Base-by-base conservation (phyloP, 2,329 filamentous ascomycete species). In the Alternaria ethzedia region DNA sequence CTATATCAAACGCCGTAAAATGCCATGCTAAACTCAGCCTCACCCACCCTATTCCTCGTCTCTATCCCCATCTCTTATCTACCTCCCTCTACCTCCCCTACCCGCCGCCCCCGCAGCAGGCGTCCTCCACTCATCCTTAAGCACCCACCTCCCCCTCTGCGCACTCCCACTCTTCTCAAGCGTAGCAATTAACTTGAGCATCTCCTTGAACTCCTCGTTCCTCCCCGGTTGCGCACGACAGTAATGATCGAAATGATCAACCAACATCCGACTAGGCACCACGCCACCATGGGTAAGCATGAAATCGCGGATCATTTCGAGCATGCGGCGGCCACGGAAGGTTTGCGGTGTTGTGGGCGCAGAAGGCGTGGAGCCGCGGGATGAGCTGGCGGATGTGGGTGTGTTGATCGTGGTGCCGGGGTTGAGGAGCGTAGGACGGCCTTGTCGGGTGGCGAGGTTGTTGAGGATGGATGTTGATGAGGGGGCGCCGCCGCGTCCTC, bases 241-340 rank as follows among this genome's bases (percentile, higher is more conserved):
- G 73, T 89, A 91, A 13, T 88, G 88, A 79, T 94, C 93, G 79
- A 97, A 98, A 74, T 97, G 93, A 73, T 97, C 92, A 23, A 97
- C 91, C 47, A 97, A 81, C 84, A 93, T 90, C 82, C 96, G 93
- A 45, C 91, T 94, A 6, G 92, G 89, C 6, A 92, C 92, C 32
- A 88, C 86, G 4, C 94, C 94, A 10, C 92, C 91, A 59, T 96
- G 93, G 23, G 88, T 85, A 47, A 86, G 85, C 68, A 98, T 89
- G 71, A 94, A 98, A 45, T 90, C 87, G 43, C 90, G 89, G 60
- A 97, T 96, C 71, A 83, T 75, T 30, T 78, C 79, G 13, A 85
- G 70, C 74, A 85, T 84, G 26, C 83, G 82, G 68, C 80, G 65
- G 75, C 83, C 66, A 5, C 75, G 73, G 61, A 76, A 75, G 0